A percentile compares a stretch with the other conserved stretches of the same genome.
phyloP scores from a whole-genome alignment of 2,329 filamentous ascomycete species.

The Ophiostoma fasciatum region DNA sequence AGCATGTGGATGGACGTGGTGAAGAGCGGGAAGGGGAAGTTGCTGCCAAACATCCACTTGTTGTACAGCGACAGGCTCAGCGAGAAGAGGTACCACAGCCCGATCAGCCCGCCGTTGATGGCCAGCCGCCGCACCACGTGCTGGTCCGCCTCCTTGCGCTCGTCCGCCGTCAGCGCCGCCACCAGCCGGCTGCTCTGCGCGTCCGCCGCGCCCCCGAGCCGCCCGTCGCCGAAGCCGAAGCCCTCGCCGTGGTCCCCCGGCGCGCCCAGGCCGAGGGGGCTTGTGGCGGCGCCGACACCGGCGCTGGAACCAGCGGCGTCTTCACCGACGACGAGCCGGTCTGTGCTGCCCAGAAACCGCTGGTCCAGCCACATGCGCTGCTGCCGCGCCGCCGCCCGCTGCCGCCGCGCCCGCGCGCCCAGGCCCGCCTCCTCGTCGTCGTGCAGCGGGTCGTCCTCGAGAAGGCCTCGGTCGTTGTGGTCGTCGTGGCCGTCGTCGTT shows the following conservation, averaged over 20 bases:
- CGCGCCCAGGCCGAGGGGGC: no score
- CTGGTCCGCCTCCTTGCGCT: conserved; percentile 62
- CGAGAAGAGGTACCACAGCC: conserved; percentile 81
- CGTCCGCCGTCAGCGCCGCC: conserved; percentile 43
- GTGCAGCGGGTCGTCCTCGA: conserved; percentile 55
- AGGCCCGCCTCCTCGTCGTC: conserved; percentile 86
- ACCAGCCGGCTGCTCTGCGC: background rate
- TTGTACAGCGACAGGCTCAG: conserved; percentile 94
- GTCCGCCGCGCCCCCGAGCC: background rate
- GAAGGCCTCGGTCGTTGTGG: conserved; percentile 40
- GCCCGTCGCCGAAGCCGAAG: conserved; percentile 2
- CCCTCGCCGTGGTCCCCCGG: background rate
- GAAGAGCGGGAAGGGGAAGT: conserved; percentile 91
- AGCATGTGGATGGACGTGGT: conserved; percentile 93
- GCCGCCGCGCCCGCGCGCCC: conserved; percentile 55
- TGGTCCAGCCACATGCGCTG: conserved; percentile 56
- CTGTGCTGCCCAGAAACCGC: no score
- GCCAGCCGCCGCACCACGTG: conserved; percentile 53
- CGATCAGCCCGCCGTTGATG: conserved; percentile 69
- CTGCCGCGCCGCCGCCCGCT: conserved; percentile 50
- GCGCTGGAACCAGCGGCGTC: no score
- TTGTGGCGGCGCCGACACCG: no score
- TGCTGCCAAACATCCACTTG: conserved; percentile 97
- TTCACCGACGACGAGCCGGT: no score
- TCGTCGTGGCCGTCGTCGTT: conserved; percentile 67